These are phyloP conservation scores for Cucurbita moschata DNA, from an alignment of 306 rosid genomes.

Conservation along the genomic window DNA sequence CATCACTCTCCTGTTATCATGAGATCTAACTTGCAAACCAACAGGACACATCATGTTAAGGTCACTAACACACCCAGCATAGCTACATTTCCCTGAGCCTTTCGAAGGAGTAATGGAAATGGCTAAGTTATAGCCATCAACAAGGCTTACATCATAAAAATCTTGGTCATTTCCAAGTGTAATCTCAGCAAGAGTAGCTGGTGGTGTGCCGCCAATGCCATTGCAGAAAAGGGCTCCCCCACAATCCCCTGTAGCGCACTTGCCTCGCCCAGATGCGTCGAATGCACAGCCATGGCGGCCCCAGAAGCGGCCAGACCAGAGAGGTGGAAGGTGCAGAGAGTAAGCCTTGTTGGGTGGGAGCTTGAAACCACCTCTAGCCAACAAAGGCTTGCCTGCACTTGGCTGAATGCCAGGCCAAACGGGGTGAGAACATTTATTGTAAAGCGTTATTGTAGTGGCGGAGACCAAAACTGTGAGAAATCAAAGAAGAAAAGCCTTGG, in stretches of 20 bases:
- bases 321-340: slow-evolving; percentile 50
- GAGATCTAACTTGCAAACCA: slow-evolving; percentile 67
- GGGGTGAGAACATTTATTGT: slow-evolving; percentile 71
- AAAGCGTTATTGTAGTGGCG: slow-evolving; percentile 29
- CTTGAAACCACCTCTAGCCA: slow-evolving; percentile 78
- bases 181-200: slow-evolving; percentile 78
- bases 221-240: slow-evolving; percentile 77
- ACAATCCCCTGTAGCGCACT: slow-evolving; percentile 89
- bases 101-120: slow-evolving; percentile 52
- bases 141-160: slow-evolving; percentile 89
- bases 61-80: slow-evolving; percentile 83
- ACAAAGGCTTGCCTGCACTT: slow-evolving; percentile 60
- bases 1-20: slow-evolving; percentile 42
- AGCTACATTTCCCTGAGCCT: slow-evolving; percentile 74
- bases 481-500: neutral
- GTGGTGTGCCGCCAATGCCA: slow-evolving; percentile 76
- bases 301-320: slow-evolving; percentile 98
- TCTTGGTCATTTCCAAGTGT: slow-evolving; percentile 75
- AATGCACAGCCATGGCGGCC: slow-evolving; percentile 90
- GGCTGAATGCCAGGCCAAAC: slow-evolving; percentile 98
- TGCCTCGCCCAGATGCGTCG: slow-evolving; percentile 62
- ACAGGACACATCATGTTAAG: slow-evolving; percentile 82
- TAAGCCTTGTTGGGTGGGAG: slow-evolving; percentile 46
- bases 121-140: slow-evolving; percentile 81
- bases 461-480: slow-evolving; percentile 1